Base-by-base conservation (phyloP, 2,329 filamentous ascomycete species). In the Lecanosticta acicola region DNA sequence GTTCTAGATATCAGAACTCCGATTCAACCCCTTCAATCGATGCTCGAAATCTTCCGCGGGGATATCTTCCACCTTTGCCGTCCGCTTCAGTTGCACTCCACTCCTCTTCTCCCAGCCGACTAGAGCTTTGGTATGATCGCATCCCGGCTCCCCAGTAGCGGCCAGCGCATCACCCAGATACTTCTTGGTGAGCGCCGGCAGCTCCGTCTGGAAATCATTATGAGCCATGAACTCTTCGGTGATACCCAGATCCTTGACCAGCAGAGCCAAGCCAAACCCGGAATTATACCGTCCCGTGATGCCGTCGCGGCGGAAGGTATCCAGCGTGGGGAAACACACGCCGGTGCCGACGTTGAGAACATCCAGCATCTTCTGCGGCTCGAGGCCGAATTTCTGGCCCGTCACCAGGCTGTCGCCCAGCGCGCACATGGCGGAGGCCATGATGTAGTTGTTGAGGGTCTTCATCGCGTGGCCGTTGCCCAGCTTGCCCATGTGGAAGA, bases 331-430 rank as follows among this genome's bases (percentile, higher is more conserved):
- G 42, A 68, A 70, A 43, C 61, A 65, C 2, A 65, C 59, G 2
- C 67, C 68, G 0, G 67, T 69, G 4, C 67, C 68, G 3, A 69
- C 66, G 45, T 70, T 69, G 40, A 70, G 56, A 3, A 66, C 66
- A 39, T 70, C 66, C 39, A 70, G 63, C 66, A 69, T 69, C 18
- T 58, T 60, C 36, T 66, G 59, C 8, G 64, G 65, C 43, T 66
- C 60, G 1, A 67, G 54, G 1, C 65, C 65, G 37, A 62, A 64
- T 43, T 66, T 66, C 42, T 66, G 62, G 1, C 64, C 65, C 2
- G 61, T 60, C 0, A 66, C 56, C 3, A 66, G 39, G 26, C 57
- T 58, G 39, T 64, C 63, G 39, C 53, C 55, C 3, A 65, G 46
- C 4, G 62, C 63, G 39, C 60, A 61, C 11, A 66, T 64, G 14